Evolutionary conservation across 306 rosid species (phyloP).

Genomic region (Glycyrrhiza uralensis): DNA sequence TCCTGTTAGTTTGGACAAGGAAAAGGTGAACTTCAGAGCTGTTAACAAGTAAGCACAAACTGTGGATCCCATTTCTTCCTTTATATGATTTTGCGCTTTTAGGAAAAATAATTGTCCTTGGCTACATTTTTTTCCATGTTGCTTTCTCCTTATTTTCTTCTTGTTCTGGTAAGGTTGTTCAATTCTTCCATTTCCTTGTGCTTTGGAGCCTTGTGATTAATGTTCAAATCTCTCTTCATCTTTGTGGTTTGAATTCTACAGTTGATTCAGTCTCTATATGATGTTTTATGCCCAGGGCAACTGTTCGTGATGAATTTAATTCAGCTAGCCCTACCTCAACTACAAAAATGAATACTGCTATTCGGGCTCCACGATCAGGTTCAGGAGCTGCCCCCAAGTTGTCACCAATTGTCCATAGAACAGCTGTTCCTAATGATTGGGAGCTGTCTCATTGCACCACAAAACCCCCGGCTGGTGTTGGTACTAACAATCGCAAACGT

Average conservation of each 20-base stretch:
- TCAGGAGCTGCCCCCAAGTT: slow-evolving; percentile 76
- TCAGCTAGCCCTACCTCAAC: slow-evolving; percentile 78
- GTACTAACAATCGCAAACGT: slow-evolving; percentile 84
- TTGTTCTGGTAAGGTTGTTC: slow-evolving; percentile 14
- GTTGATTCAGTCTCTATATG: slow-evolving; percentile 23
- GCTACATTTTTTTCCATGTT: background rate
- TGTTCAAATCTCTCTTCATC: slow-evolving; percentile 3
- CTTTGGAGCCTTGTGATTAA: slow-evolving; percentile 9
- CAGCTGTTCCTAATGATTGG: slow-evolving; percentile 84
- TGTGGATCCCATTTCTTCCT: slow-evolving; percentile 12
- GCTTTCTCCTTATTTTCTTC: slow-evolving; percentile 19
- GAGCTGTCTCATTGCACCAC: slow-evolving; percentile 67
- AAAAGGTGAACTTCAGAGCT: slow-evolving; percentile 72
- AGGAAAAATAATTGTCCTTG: background rate
- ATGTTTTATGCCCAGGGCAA: slow-evolving; percentile 52
- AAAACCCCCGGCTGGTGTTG: slow-evolving; percentile 79
- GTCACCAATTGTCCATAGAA: slow-evolving; percentile 79
- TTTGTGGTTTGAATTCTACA: slow-evolving; percentile 7
- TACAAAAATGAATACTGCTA: slow-evolving; percentile 66
- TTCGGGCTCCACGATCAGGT: slow-evolving; percentile 91
- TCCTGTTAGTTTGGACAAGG: slow-evolving; percentile 76
- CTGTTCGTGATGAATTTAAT: slow-evolving; percentile 77
- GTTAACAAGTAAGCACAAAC: slow-evolving; percentile 68
- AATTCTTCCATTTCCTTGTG: background rate
- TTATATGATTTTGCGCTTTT: slow-evolving; percentile 15